Percentiles rank a stretch among this genome's conserved stretches.
Evolutionary conservation across 139 green algal genomes (phyloP).

Genomic region (Tetratostichococcus sp.): DNA sequence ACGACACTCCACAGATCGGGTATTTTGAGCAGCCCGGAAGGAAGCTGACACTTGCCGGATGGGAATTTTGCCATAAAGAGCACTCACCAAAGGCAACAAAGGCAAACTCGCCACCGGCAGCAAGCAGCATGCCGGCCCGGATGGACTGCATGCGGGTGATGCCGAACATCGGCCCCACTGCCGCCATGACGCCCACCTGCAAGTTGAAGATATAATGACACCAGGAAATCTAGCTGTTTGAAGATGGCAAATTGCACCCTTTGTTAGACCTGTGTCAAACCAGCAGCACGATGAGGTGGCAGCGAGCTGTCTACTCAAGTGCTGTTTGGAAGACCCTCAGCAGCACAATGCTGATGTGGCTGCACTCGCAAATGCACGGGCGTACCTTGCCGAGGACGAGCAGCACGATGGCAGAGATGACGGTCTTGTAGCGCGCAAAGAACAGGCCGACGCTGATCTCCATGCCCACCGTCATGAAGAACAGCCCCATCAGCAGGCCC

Average conservation of each 20-base stretch:
- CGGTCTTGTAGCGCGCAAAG: conserved; percentile 55
- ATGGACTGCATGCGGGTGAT: conserved; percentile 62
- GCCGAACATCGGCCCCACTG: conserved; percentile 79
- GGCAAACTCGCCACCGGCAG: conserved; percentile 97
- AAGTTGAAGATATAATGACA: not conserved
- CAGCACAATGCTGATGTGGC: too few species aligned
- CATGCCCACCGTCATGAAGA: conserved; percentile 99
- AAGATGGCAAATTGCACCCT: too few species aligned
- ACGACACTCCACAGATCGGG: too few species aligned
- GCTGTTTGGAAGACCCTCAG: too few species aligned
- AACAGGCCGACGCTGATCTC: conserved; percentile 70
- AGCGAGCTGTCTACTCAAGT: too few species aligned
- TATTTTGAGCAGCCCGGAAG: too few species aligned
- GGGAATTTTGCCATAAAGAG: not conserved
- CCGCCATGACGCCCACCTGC: conserved; percentile 74
- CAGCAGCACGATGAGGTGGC: too few species aligned
- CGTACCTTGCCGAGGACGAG: conserved; percentile 75
- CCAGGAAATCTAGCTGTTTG: too few species aligned
- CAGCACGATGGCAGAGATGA: conserved; percentile 67
- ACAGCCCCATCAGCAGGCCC: conserved; percentile 97
- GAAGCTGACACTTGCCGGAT: not conserved
- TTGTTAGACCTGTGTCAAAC: too few species aligned
- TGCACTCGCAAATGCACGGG: too few species aligned
- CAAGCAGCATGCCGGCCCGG: conserved; percentile 76
- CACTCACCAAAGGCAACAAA: conserved; percentile 95